Evolutionary conservation across 306 rosid species (phyloP).

Genomic region (Sesbania bispinosa): DNA sequence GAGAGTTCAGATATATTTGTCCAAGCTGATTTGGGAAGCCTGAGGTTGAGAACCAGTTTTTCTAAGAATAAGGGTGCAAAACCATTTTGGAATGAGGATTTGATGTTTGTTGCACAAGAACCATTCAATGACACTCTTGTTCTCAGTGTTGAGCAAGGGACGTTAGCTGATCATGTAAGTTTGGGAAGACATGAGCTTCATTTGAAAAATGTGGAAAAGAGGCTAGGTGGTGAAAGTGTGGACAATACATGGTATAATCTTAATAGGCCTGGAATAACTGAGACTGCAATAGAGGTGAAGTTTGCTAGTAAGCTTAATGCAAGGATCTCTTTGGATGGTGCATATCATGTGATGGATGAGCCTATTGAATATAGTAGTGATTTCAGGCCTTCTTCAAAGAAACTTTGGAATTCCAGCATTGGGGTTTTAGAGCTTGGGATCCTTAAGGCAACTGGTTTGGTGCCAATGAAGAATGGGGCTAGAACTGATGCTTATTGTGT

Average conservation of each 20-base stretch:
- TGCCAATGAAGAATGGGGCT: slow-evolving; percentile 33
- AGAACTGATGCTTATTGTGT: slow-evolving; percentile 51
- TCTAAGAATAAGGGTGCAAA: slow-evolving; percentile 17
- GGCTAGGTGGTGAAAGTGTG: slow-evolving; percentile 11
- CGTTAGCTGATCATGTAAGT: background rate
- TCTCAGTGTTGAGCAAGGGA: slow-evolving; percentile 34
- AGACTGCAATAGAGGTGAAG: slow-evolving; percentile 10
- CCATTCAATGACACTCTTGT: slow-evolving; percentile 29
- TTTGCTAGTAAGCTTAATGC: slow-evolving; percentile 48
- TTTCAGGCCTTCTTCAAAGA: slow-evolving; percentile 34
- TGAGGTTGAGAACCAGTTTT: slow-evolving; percentile 25
- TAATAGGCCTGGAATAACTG: background rate
- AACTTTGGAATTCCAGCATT: slow-evolving; percentile 32
- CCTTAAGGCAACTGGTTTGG: slow-evolving; percentile 32
- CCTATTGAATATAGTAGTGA: slow-evolving; percentile 40
- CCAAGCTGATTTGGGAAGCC: slow-evolving; percentile 35
- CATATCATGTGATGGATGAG: slow-evolving; percentile 50
- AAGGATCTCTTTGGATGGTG: slow-evolving; percentile 51
- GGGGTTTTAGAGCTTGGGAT: slow-evolving; percentile 50
- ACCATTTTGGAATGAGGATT: slow-evolving; percentile 48
- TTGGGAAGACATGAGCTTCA: slow-evolving; percentile 29
- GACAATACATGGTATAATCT: slow-evolving; percentile 15
- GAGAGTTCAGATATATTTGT: slow-evolving; percentile 32
- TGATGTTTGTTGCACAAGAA: slow-evolving; percentile 57
- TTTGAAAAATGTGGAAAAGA: slow-evolving; percentile 20